Base-by-base conservation (phyloP, 2,329 filamentous ascomycete species). In the Claviceps spartinae region DNA sequence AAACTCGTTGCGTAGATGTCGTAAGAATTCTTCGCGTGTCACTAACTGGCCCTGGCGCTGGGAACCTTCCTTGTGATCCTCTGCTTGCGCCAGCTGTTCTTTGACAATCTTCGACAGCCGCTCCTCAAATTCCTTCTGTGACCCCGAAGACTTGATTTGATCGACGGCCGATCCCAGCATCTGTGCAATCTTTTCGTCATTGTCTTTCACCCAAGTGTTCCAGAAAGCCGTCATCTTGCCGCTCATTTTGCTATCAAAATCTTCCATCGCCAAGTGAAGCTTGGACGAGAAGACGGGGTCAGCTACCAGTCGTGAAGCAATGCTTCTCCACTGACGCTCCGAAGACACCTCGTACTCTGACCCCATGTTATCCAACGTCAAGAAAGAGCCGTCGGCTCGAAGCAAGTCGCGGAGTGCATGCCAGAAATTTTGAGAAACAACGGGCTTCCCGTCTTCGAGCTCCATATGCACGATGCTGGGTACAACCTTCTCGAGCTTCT, bases 361-460 rank as follows among this genome's bases (percentile, higher is more conserved):
- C 2, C 64, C 61, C 3, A 65, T 62, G 34, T 69, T 67, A 38
- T 76, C 68, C 3, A 78, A 58, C 3, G 67, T 73, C 40, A 79
- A 61, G 41, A 80, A 69, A 34, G 67, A 65, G 2, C 67, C 67
- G 44, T 78, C 76, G 1, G 68, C 63, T 20, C 67, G 67, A 47
- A 85, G 74, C 52, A 75, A 71, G 50, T 76, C 74, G 24, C 72
- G 70, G 8, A 88, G 63, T 0, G 82, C 83, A 52, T 78, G 71
- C 88, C 80, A 88, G 54, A 88, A 85, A 2, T 80, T 74, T 24
- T 78, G 71, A 0, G 76, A 68, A 16, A 87, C 75, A 22, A 76
- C 66, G 0, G 70, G 65, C 9, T 74, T 71, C 14, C 81, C 82
- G 34, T 76, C 64, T 37, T 68, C 64, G 7, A 72, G 70, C 14